These are phyloP conservation scores for Quercus suber DNA, from an alignment of 306 rosid species.

Conservation along the genomic window DNA sequence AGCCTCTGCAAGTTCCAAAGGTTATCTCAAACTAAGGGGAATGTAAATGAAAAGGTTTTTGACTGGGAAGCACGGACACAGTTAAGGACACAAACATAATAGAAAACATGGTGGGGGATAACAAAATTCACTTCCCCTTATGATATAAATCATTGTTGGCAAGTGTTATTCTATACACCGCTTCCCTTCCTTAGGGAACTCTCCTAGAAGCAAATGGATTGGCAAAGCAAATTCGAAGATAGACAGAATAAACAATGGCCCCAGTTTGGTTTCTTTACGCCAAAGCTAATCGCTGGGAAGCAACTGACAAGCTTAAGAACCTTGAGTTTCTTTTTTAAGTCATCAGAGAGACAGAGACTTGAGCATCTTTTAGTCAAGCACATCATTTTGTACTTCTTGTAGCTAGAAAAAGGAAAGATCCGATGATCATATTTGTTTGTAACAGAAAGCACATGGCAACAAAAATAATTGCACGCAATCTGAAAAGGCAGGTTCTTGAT, in stretches of 20 bases:
- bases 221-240: too few relatives aligned
- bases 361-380: too few relatives aligned
- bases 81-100: too few relatives aligned
- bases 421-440: not conserved
- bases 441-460: not conserved
- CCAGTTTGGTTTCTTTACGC: constrained; percentile 7
- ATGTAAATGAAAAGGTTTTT: too few relatives aligned
- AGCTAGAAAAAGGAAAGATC: not conserved
- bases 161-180: not conserved
- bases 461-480: not conserved
- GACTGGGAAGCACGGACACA: too few relatives aligned
- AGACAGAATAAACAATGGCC: not conserved
- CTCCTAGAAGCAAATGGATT: too few relatives aligned
- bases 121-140: not conserved
- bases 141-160: not conserved
- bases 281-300: not conserved
- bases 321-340: not conserved
- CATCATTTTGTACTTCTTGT: not conserved
- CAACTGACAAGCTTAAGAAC: not conserved
- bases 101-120: too few relatives aligned
- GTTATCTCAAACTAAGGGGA: too few relatives aligned
- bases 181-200: too few relatives aligned
- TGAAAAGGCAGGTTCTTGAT: too few relatives aligned
- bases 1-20: too few relatives aligned
- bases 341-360: too few relatives aligned